A percentile compares a stretch with the other conserved stretches of the same genome.
Evolutionary conservation across 2,329 filamentous ascomycete genomes (phyloP).

Genomic region (Neobulgaria alba): DNA sequence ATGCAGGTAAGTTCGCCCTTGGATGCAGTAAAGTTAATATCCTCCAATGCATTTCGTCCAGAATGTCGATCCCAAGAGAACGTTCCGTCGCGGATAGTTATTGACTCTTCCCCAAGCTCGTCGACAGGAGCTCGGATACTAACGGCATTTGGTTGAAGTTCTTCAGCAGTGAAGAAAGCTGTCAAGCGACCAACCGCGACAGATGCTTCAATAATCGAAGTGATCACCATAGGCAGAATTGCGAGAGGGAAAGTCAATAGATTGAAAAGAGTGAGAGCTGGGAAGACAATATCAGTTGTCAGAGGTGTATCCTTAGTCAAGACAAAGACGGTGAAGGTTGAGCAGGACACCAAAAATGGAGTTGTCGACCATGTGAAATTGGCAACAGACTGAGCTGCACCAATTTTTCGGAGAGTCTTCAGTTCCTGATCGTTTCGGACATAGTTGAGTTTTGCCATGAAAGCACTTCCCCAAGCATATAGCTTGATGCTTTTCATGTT

Average conservation of each 20-base stretch:
- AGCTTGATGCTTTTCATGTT: constrained; percentile 99
- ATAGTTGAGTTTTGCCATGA: constrained; percentile 94
- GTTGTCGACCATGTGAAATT: constrained; percentile 99
- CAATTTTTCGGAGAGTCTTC: constrained; percentile 92
- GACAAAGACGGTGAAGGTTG: constrained; percentile 91
- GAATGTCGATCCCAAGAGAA: constrained; percentile 94
- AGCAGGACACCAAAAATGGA: constrained; percentile 94
- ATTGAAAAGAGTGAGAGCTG: constrained; percentile 88
- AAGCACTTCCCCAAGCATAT: constrained; percentile 93
- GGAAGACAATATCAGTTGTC: constrained; percentile 93
- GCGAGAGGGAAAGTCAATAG: constrained; percentile 90
- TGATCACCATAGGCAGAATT: constrained; percentile 95
- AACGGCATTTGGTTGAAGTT: constrained; percentile 81
- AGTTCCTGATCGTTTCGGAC: constrained; percentile 94
- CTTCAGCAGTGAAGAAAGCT: constrained; percentile 76
- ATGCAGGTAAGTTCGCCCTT: constrained; percentile 92
- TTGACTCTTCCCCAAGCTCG: constrained; percentile 74
- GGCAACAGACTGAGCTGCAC: constrained; percentile 83
- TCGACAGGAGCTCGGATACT: constrained; percentile 58
- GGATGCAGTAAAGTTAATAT: constrained; percentile 80
- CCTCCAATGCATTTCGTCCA: constrained; percentile 59
- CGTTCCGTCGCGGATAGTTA: constrained; percentile 72
- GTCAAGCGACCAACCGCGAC: constrained; percentile 85
- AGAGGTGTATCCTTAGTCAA: constrained; percentile 72
- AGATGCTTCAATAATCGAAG: constrained; percentile 88